Evolutionary conservation across 805 yeast species (phyloP), one percentile per base, ranked within the genome.

Genomic region (Teunomyces aglyptinius): DNA sequence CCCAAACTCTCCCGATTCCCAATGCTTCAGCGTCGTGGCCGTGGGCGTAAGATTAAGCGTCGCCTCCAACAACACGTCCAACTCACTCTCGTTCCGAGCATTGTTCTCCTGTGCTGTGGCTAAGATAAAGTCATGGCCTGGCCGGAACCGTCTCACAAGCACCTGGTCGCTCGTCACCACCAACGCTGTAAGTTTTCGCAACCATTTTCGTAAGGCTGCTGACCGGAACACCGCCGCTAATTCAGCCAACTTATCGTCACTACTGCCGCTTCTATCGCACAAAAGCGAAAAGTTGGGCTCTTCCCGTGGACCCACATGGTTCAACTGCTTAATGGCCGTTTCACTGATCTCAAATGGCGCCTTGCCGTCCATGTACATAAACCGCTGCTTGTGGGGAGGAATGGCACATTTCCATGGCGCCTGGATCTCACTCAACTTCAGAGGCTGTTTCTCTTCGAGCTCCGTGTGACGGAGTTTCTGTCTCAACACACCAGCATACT

Each of bases 321-420:
- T 67, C 20, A 48, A 51, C 11, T 51, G 45, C 10, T 57, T 53
- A 24, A 77, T 76, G 2, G 61, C 57, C 3, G 54, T 54, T 13
- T 72, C 67, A 16, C 60, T 56, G 38, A 74, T 62, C 4, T 62
- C 64, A 49, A 69, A 62, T 4, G 63, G 49, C 10, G 73, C 60
- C 46, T 71, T 69, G 3, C 92, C 92, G 60, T 89, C 96, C 27
- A 91, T 74, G 61, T 89, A 92, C 72, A 89, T 64, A 60, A 76
- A 94, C 51, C 97, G 72, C 69, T 90, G 91, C 62, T 94, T 89
- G 60, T 92, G 98, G 6, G 97, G 94, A 6, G 99, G 98, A 41
- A 86, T 79, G 0, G 97, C 94, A 34, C 90, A 75, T 51, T 85
- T 83, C 99, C 99, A 94, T 6, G 96, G 96, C 41, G 64, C 71